Base-by-base conservation (phyloP, 345 rosid genomes). In the Boechera retrofracta region DNA sequence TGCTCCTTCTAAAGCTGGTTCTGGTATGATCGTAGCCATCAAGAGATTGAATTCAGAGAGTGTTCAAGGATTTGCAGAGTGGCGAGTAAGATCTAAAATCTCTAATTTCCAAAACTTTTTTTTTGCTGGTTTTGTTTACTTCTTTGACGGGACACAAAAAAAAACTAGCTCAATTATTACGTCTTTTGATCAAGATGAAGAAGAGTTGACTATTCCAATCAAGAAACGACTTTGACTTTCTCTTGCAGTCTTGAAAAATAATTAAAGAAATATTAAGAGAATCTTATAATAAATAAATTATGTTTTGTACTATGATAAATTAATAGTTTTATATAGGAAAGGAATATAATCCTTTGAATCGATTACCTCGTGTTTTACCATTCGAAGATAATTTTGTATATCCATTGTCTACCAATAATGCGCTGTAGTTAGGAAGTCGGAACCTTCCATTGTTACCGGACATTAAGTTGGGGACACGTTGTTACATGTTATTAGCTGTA, bases 21-120 rank as follows among this genome's bases (percentile, higher is more conserved):
- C 60, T 32, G 97, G 96, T 32, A 85, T 87, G 81, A 61, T 74
- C 31, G 92, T 92, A 65, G 97, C 97, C 57, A 82, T 94, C 73
- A 94, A 91, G 84, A 89, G 89, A 84, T 71, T 89, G 73, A 94
- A 86, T 74, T 57, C 86, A 0, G 90, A 85, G 61, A 84, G 96
- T 51, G 57, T 78, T 74, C 96, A 91, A 81, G 97, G 96, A 3
- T 86, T 87, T 63, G 76, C 86, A 36, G 89, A 90, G 67, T 94
- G 98, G 98, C 91, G 89, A 81, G 97, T 93, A 82, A 71, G 72
- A 49, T 49, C 59, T 54, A 2, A 3, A 2, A 21, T 48, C 54
- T 59, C 62, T 18, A 11, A 2, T 38, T 56, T 62, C n/a, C n/a
- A n/a, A n/a, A n/a, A n/a, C n/a, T n/a, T n/a, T n/a, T n/a, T n/a